These are phyloP conservation scores for Agastache rugosa DNA, from an alignment of 257 asterid species.

Conservation along the genomic window DNA sequence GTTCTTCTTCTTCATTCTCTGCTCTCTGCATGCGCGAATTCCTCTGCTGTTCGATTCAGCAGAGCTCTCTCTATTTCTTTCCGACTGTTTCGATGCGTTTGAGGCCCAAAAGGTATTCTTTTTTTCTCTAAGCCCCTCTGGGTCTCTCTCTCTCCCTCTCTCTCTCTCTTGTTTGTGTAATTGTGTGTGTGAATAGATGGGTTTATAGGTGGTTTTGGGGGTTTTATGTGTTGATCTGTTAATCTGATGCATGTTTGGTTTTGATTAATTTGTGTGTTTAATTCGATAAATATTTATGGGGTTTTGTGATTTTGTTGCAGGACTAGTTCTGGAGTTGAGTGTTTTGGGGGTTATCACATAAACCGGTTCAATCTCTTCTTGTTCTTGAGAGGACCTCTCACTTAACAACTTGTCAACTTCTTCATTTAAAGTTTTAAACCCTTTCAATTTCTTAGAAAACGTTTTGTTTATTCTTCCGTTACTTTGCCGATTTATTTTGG, in stretches of 20 bases:
- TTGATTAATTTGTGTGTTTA: background rate
- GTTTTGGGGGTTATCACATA: conserved; percentile 96
- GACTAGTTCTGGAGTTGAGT: conserved; percentile 94
- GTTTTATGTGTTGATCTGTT: conserved; percentile 53
- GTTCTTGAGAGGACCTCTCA: conserved; percentile 73
- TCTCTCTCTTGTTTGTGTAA: background rate
- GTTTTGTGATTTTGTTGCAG: conserved; percentile 53
- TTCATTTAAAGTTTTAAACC: conserved; percentile 22
- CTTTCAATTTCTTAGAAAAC: background rate
- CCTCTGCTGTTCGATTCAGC: conserved; percentile 74
- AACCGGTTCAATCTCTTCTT: conserved; percentile 65
- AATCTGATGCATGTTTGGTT: conserved; percentile 41
- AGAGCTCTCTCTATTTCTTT: conserved; percentile 48
- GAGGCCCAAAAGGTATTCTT: conserved; percentile 84
- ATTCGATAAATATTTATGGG: background rate
- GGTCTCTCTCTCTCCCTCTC: conserved; percentile 9
- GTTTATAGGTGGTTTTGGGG: conserved; percentile 30
- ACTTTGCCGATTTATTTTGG: conserved; percentile 28
- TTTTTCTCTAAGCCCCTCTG: conserved; percentile 39
- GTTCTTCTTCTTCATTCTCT: conserved; percentile 35
- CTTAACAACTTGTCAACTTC: conserved; percentile 36
- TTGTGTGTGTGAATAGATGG: conserved; percentile 9
- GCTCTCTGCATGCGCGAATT: conserved; percentile 51
- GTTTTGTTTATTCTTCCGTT: conserved; percentile 6
- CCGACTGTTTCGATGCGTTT: conserved; percentile 96